Conservation (phyloP, 108 stramenopile genomes). For the Nitzschia sp. region DNA sequence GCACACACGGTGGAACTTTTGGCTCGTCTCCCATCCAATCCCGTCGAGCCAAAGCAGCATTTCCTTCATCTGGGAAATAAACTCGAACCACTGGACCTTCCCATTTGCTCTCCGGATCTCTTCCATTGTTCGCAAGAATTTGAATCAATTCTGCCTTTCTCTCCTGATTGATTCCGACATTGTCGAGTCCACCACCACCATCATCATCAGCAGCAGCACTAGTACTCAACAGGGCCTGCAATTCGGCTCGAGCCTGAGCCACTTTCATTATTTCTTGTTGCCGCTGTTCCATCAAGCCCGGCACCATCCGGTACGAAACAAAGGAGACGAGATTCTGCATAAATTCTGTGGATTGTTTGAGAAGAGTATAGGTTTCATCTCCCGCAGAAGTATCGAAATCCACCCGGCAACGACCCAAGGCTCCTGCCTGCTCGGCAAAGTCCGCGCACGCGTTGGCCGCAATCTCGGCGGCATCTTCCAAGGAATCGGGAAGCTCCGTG, state of each 20-base stretch:
- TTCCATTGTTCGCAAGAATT: conserved; percentile 55
- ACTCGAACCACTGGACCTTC: conserved; percentile 66
- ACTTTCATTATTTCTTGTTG: conserved; percentile 61
- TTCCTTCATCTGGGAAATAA: conserved; percentile 93
- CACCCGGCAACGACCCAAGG: conserved; percentile 71
- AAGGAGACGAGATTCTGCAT: conserved; percentile 80
- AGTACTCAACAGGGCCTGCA: conserved; percentile 27
- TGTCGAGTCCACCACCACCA: conserved; percentile 15
- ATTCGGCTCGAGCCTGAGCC: conserved; percentile 56
- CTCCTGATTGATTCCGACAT: conserved; percentile 21
- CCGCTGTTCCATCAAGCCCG: conserved; percentile 57
- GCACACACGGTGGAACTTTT: conserved; percentile 71
- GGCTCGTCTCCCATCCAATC: conserved; percentile 70
- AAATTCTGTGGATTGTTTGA: conserved; percentile 86
- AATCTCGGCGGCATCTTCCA: conserved; percentile 67
- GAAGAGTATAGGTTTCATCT: conserved; percentile 89
- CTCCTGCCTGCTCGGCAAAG: conserved; percentile 37
- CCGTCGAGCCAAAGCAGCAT: conserved; percentile 85
- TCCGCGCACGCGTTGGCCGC: conserved; percentile 58
- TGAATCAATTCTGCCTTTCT: conserved; percentile 19
- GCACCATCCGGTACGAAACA: conserved; percentile 65
- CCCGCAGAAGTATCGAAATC: conserved; percentile 93
- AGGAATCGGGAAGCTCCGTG: conserved; percentile 81
- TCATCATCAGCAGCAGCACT: too few relatives aligned
- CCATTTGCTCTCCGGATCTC: conserved; percentile 20